A percentile compares a stretch with the other conserved stretches of the same genome.
These are phyloP conservation scores for Lachancea kluyveri DNA, from an alignment of 805 yeast genomes.

Conservation along the genomic window DNA sequence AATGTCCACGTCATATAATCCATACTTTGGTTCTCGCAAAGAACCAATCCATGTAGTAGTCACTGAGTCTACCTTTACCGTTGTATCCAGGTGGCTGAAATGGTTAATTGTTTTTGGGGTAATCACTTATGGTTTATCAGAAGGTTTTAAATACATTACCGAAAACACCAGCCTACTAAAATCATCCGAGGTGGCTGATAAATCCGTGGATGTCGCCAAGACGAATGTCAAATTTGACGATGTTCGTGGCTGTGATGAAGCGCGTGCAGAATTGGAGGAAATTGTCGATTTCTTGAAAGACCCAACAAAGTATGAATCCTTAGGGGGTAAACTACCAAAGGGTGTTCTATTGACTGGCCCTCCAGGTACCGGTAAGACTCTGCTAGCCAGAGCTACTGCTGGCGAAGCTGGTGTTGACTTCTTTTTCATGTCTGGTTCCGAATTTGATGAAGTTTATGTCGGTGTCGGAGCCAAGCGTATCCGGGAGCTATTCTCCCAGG, in stretches of 20 bases:
- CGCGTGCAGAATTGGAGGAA: conserved; percentile 94
- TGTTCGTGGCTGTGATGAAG: conserved; percentile 98
- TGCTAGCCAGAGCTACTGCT: conserved; percentile 95
- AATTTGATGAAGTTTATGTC: conserved; percentile 94
- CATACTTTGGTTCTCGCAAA: conserved; percentile 50
- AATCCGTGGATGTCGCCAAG: conserved; percentile 75
- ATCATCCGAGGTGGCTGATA: conserved; percentile 63
- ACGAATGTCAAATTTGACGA: conserved; percentile 86
- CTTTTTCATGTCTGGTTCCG: conserved; percentile 97
- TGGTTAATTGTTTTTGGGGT: conserved; percentile 82
- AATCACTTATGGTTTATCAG: conserved; percentile 73
- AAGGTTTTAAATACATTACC: conserved; percentile 68
- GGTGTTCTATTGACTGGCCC: conserved; percentile 97
- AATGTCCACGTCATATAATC: conserved; percentile 27
- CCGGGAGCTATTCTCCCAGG: conserved; percentile 88
- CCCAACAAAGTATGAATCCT: conserved; percentile 91
- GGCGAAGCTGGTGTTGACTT: conserved; percentile 96
- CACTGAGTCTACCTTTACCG: conserved; percentile 73
- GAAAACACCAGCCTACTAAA: conserved; percentile 70
- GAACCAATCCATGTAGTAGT: conserved; percentile 95
- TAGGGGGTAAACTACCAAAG: conserved; percentile 96
- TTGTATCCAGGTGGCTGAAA: conserved; percentile 80
- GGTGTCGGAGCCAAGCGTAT: conserved; percentile 99
- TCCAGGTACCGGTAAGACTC: conserved; percentile 97
- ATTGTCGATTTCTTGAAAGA: conserved; percentile 96